Evolutionary conservation across 2,329 filamentous ascomycete species (phyloP), one percentile per base, ranked within the genome.

Genomic region (Tolypocladium pustulatum): DNA sequence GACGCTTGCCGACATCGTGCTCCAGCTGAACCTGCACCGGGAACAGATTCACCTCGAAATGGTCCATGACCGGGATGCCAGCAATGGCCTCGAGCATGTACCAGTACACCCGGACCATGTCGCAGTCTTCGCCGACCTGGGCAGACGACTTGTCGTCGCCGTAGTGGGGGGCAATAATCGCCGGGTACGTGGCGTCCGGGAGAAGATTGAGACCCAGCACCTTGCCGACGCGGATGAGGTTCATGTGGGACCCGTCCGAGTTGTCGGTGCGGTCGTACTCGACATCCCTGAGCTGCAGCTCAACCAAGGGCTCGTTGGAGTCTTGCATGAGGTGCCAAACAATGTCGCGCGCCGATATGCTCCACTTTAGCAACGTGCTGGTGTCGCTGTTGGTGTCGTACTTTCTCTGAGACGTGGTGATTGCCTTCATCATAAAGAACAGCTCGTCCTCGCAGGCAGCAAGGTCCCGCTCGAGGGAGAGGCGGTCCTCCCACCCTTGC

Each of bases 361-460:
- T 94, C 89, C 93, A 97, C 65, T 90, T 87, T 57, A 99, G 73
- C 46, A 97, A 78, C 7, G 91, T 91, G 60, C 84, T 92, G 59
- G 86, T 88, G 62, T 91, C 83, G 8, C 85, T 84, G 55, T 84
- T 79, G 54, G 67, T 65, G 82, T 96, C 91, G 62, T 85, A 86
- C 69, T 92, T 94, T 60, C 91, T 82, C 73, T 99, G 94, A 6
- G 93, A 95, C 3, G 91, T 95, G 1, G 94, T 99, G 70, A 99
- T 99, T 43, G 94, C 95, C 68, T 99, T 97, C 94, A 99, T 97
- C 78, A 99, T 89, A 76, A 99, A 99, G 80, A 99, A 99, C 10
- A 99, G 76, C 72, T 99, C 95, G 67, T 99, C 94, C 71, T 97
- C 94, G 67, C 91, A 97, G 25, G 85, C 85, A 12, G 90, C 84